A percentile compares a stretch with the other conserved stretches of the same genome.
Evolutionary conservation across 208 protist genomes (phyloP).

Genomic region (Trypanosoma rangeli): DNA sequence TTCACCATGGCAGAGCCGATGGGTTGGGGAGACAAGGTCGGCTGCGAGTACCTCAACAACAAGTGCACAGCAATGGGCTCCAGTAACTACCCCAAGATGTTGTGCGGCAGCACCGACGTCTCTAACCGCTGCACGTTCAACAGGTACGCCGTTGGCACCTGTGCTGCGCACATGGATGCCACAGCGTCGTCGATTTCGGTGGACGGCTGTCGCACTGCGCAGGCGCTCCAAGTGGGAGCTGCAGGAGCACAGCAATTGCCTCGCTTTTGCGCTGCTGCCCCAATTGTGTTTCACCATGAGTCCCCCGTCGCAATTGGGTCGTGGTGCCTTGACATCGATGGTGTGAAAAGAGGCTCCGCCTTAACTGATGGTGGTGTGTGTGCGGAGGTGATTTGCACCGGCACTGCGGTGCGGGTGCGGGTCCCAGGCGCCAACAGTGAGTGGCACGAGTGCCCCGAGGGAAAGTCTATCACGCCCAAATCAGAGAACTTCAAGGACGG

Average conservation of each 20-base stretch:
- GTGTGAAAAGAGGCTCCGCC: no score
- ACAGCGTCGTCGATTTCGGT: neutral
- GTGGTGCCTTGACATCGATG: no score
- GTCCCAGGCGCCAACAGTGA: neutral
- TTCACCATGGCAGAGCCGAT: constrained; percentile 35
- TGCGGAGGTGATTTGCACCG: constrained; percentile 1
- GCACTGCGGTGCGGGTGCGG: no score
- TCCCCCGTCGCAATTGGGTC: no score
- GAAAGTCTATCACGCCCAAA: neutral
- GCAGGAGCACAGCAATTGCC: no score
- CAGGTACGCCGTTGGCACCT: neutral
- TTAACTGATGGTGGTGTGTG: no score
- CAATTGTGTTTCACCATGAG: no score
- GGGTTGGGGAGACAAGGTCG: constrained; percentile 31
- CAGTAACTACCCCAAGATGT: constrained; percentile 35
- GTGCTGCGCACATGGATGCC: no score
- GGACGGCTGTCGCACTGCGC: no score
- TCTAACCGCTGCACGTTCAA: constrained; percentile 35
- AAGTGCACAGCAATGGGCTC: constrained; percentile 28
- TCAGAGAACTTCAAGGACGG: neutral
- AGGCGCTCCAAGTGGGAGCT: no score
- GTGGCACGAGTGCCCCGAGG: constrained; percentile 5
- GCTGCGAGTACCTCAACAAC: constrained; percentile 29
- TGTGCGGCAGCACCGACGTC: constrained; percentile 16
- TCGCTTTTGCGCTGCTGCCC: no score